Conservation (phyloP, 345 rosid species). For the Luvunga scandens region DNA sequence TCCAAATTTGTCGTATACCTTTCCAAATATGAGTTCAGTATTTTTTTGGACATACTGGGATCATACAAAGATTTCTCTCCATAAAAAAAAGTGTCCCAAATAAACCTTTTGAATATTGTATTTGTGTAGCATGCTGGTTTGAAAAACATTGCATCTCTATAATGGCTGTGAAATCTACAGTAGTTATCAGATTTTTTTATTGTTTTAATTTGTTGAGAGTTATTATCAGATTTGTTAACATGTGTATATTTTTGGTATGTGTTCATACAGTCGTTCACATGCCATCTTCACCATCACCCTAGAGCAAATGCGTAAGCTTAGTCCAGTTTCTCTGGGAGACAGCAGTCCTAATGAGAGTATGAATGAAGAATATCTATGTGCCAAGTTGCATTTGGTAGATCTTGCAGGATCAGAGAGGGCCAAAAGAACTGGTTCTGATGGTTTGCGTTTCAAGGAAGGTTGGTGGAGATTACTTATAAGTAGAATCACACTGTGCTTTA, state of each 20-base stretch:
- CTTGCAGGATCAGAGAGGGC: constrained; percentile 99
- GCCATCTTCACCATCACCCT: constrained; percentile 96
- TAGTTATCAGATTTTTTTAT: neutral
- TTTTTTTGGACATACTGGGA: neutral
- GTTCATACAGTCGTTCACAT: constrained; percentile 83
- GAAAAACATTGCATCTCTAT: neutral
- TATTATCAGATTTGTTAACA: constrained; percentile 2
- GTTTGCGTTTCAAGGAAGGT: constrained; percentile 98
- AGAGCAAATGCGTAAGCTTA: constrained; percentile 88
- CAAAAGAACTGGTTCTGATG: constrained; percentile 97
- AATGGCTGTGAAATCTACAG: neutral
- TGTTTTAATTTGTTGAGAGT: too few species aligned
- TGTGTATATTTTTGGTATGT: constrained; percentile 19
- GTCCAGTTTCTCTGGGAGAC: constrained; percentile 55
- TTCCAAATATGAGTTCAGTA: neutral
- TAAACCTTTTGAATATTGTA: neutral
- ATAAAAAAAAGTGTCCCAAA: neutral
- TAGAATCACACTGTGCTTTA: constrained; percentile 12
- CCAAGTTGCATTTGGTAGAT: constrained; percentile 96
- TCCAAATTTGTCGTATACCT: neutral
- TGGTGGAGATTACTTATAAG: constrained; percentile 15
- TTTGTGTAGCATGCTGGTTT: neutral
- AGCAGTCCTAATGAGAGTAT: constrained; percentile 48
- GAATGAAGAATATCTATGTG: constrained; percentile 93
- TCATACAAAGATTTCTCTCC: neutral